phyloP scores from a whole-genome alignment of 805 yeast species.

The Candida succiphila region DNA sequence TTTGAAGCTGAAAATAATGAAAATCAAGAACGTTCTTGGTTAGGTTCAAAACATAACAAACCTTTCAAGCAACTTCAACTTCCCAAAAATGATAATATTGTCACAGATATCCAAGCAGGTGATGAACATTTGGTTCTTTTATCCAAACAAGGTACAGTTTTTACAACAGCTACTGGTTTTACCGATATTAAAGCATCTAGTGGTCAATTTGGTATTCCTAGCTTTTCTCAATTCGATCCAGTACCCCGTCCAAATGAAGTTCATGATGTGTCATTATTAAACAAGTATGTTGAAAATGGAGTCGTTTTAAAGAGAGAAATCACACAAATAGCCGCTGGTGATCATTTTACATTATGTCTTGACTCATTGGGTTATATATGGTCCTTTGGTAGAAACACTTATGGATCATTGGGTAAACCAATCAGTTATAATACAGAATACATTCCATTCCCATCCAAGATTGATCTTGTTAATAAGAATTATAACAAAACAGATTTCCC shows the following conservation, averaged over 20 bases:
- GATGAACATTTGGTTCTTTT: slow-evolving; percentile 57
- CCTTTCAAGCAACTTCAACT: slow-evolving; percentile 3
- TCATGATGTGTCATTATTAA: slow-evolving; percentile 48
- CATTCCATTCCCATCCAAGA: slow-evolving; percentile 57
- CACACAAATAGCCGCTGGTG: slow-evolving; percentile 60
- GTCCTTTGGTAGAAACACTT: slow-evolving; percentile 78
- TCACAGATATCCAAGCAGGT: slow-evolving; percentile 46
- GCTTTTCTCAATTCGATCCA: slow-evolving; percentile 51
- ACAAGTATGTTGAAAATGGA: slow-evolving; percentile 27
- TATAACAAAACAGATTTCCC: slow-evolving; percentile 33
- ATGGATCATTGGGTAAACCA: slow-evolving; percentile 77
- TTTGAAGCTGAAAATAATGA: background rate
- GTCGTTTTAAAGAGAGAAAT: slow-evolving; percentile 32
- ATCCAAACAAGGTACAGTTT: slow-evolving; percentile 50
- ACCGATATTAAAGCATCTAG: slow-evolving; percentile 29
- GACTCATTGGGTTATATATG: slow-evolving; percentile 62
- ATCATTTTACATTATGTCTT: slow-evolving; percentile 60
- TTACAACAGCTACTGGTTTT: slow-evolving; percentile 49
- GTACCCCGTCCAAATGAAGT: slow-evolving; percentile 40
- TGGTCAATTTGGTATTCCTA: slow-evolving; percentile 85
- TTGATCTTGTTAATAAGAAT: slow-evolving; percentile 29
- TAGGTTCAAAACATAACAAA: background rate
- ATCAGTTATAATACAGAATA: slow-evolving; percentile 57
- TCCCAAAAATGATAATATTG: slow-evolving; percentile 6
- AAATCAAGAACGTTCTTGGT: background rate